Evolutionary conservation across 192 early-diverging fungal species (phyloP).

Genomic region (Pilobolus umbonatus): DNA sequence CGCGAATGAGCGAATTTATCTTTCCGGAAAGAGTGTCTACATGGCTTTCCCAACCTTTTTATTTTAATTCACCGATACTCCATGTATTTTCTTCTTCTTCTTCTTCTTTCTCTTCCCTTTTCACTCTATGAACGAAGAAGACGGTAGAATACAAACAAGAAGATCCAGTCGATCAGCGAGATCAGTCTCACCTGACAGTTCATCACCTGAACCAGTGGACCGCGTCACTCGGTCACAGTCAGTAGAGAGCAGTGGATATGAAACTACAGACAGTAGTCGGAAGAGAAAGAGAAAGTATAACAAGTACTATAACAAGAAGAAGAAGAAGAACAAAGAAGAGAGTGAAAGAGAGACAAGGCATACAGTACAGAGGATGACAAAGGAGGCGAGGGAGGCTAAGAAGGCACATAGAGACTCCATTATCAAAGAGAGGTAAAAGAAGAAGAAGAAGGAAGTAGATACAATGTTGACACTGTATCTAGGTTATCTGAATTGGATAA

Average conservation of each 20-base stretch:
- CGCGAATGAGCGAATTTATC: no score
- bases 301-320: conserved; percentile 4
- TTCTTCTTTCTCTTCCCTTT: no score
- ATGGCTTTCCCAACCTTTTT: no score
- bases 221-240: conserved; percentile 22
- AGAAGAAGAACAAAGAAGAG: conserved; percentile 7
- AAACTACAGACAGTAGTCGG: neutral
- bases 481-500: conserved; percentile 23
- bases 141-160: conserved; percentile 10
- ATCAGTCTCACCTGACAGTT: conserved; percentile 17
- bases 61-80: no score
- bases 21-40: no score
- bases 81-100: no score
- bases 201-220: neutral
- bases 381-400: conserved; percentile 27
- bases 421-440: conserved; percentile 17
- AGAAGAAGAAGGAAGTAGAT: no score
- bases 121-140: no score
- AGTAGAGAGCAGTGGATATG: conserved; percentile 11
- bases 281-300: conserved; percentile 10
- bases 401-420: conserved; percentile 23
- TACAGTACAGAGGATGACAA: conserved; percentile 17
- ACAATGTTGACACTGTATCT: no score
- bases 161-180: conserved; percentile 13
- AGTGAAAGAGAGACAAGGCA: conserved; percentile 25